Conservation (phyloP, 192 early-diverging fungal genomes). For the Spizellomyces sp. region DNA sequence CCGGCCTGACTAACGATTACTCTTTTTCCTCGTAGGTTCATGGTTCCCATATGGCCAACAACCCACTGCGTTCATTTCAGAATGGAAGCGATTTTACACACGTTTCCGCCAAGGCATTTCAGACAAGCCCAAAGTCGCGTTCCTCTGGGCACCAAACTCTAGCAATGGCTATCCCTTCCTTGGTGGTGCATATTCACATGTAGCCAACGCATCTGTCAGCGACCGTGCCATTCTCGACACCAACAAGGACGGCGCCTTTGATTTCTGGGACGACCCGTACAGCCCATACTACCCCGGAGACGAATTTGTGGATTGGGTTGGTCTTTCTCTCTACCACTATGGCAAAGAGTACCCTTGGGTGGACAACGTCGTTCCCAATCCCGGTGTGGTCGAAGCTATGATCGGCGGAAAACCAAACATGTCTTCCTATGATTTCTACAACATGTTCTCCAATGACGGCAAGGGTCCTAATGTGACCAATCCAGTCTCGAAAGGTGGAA, state of each 20-base stretch:
- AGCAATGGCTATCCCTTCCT: conserved; percentile 46
- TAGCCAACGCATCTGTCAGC: background rate
- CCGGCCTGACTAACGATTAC: background rate
- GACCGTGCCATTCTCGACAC: conserved; percentile 39
- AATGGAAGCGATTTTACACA: conserved; percentile 26
- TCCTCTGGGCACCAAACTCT: conserved; percentile 44
- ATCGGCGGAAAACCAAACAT: conserved; percentile 20
- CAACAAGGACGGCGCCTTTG: conserved; percentile 47
- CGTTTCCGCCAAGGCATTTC: conserved; percentile 6
- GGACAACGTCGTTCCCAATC: conserved; percentile 26
- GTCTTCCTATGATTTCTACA: conserved; percentile 36
- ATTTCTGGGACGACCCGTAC: conserved; percentile 51
- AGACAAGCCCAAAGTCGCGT: conserved; percentile 24
- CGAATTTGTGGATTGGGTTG: conserved; percentile 55
- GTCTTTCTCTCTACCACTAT: conserved; percentile 48
- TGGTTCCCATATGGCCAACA: conserved; percentile 45
- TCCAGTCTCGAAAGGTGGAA: conserved; percentile 32
- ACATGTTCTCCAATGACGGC: conserved; percentile 43
- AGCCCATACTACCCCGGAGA: conserved; percentile 56
- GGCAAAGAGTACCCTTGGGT: conserved; percentile 41
- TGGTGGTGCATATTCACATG: conserved; percentile 7
- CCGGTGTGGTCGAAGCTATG: conserved; percentile 34
- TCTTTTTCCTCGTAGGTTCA: conserved; percentile 18
- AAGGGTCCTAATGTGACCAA: conserved; percentile 17
- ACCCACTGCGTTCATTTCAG: conserved; percentile 29